Base-by-base conservation (phyloP, 352 stramenopile genomes). In the Phytophthora tentaculata region DNA sequence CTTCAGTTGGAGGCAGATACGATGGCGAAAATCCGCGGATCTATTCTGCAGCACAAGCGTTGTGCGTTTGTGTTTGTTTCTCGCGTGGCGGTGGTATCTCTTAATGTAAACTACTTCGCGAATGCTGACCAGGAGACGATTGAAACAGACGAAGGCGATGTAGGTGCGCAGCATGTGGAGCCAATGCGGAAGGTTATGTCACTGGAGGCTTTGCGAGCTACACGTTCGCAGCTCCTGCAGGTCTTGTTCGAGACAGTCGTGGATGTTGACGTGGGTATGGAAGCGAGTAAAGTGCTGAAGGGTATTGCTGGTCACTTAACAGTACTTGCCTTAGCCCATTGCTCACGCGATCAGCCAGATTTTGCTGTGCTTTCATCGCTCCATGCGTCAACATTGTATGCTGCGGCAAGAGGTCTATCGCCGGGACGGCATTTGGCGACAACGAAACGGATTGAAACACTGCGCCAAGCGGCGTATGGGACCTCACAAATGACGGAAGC, bases 371-470 rank as follows among this genome's bases (percentile, higher is more conserved):
- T 95, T 14, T 89, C 80, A 14, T 88, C 83, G 13, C 58, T 95
- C 29, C 80, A 90, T 57, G 83, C 86, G 10, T 92, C 86, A 29
- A 90, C 86, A 29, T 60, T 95, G 39, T 78, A 93, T 58, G 78
- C 89, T 37, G 88, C 81, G n/a, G 89, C 83, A 50, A 80, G 88
- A 63, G 88, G 89, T 10, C 32, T 96, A 43, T 95, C 89, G 13
- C 89, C 86, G 35, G 88, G 88, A 10, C 74, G 86, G 13, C 84
- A 94, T 61, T 77, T 96, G 39, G 86, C 86, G 13, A 95, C 88
- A 9, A 83, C 83, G 28, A 91, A 89, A 50, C 79, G 88, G 3
- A 94, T 96, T 28, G 83, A 96, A 58, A 88, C 84, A 20, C 68
- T 95, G 22, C 83, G 86, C 3, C 74, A 94, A 60, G 87, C 89